These are phyloP conservation scores for Botrytis paeoniae DNA, from an alignment of 2,329 filamentous ascomycete genomes.

Conservation along the genomic window DNA sequence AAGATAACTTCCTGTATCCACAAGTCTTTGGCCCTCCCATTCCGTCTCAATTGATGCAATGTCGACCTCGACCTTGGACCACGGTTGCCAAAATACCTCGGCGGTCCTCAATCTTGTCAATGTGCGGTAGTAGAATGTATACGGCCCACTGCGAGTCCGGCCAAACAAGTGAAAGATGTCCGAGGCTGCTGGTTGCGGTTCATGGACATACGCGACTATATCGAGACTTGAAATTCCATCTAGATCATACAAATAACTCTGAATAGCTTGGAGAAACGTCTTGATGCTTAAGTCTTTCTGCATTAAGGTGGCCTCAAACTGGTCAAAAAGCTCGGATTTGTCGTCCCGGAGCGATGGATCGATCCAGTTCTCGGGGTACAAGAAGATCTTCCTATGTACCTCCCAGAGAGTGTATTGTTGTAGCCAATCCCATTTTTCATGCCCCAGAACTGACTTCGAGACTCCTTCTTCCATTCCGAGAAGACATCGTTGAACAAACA, in stretches of 20 bases:
- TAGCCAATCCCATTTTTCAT: conserved; percentile 34
- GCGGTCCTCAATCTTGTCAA: not conserved
- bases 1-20: not conserved
- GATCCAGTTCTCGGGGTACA: conserved; percentile 40
- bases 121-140: not conserved
- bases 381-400: conserved; percentile 37
- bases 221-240: not conserved
- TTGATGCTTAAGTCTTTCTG: not conserved
- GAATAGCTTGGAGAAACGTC: not conserved
- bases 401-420: conserved; percentile 33
- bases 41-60: not conserved
- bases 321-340: conserved; percentile 33
- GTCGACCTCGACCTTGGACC: not conserved
- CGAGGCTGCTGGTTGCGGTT: not conserved
- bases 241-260: not conserved
- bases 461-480: conserved; percentile 33
- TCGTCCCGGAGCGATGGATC: conserved; percentile 37
- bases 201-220: not conserved
- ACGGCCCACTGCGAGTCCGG: not conserved
- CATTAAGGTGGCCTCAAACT: conserved; percentile 26
- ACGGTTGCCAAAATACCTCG: not conserved
- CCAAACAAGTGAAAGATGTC: not conserved
- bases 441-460: not conserved
- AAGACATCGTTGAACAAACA: conserved; percentile 37
- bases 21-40: not conserved